These are phyloP conservation scores for Trichocladium uniseriatum DNA, from an alignment of 495 filamentous ascomycete species.

Conservation along the genomic window DNA sequence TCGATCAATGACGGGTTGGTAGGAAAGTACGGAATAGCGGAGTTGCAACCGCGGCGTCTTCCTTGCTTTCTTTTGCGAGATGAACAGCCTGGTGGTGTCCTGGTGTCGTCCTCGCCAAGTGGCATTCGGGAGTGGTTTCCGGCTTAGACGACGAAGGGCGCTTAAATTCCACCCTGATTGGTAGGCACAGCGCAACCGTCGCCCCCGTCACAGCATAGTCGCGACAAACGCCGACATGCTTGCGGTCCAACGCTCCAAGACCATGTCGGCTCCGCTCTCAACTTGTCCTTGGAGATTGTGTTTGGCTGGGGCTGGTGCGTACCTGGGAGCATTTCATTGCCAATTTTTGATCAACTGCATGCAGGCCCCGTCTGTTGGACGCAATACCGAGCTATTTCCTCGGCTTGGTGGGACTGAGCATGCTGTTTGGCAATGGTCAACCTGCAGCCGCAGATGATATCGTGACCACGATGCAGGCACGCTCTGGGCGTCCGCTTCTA, in stretches of 20 bases:
- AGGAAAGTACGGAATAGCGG: no score
- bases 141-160: neutral
- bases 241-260: neutral
- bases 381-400: neutral
- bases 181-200: slow-evolving; percentile 6
- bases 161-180: slow-evolving; percentile 12
- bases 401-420: neutral
- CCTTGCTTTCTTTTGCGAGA: neutral
- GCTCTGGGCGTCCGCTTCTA: neutral
- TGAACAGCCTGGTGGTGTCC: neutral
- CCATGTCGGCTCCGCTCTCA: neutral
- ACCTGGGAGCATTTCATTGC: neutral
- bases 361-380: neutral
- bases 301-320: neutral
- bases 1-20: neutral
- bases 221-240: neutral
- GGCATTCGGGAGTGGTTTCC: slow-evolving; percentile 1
- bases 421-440: neutral
- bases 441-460: neutral
- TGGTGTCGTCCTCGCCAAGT: neutral
- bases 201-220: slow-evolving; percentile 9
- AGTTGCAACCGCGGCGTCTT: neutral
- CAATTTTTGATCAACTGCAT: neutral
- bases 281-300: neutral
- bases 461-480: no score